phyloP scores from a whole-genome alignment of 768 basidiomycete species.

The Boletus sp. region DNA sequence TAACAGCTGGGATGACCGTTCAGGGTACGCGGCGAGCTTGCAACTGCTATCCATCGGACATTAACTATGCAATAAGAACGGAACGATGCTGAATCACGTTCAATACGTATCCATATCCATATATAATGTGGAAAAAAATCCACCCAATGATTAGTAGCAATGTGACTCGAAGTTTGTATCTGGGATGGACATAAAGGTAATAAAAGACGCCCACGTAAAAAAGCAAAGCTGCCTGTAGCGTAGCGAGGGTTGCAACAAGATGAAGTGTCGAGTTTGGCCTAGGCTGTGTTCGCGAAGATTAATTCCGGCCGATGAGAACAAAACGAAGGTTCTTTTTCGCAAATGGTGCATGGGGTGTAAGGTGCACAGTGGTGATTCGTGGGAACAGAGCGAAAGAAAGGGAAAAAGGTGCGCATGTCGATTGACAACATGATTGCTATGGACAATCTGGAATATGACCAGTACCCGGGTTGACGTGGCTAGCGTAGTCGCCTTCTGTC shows the following conservation, averaged over 20 bases:
- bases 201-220: constrained; percentile 31
- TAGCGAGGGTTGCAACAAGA: constrained; percentile 7
- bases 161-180: constrained; percentile 15
- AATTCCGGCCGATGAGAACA: constrained; percentile 5
- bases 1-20: neutral
- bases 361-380: constrained; percentile 2
- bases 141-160: constrained; percentile 16
- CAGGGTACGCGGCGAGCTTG: neutral
- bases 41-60: neutral
- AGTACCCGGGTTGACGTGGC: constrained; percentile 11
- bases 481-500: constrained; percentile 23
- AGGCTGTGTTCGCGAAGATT: constrained; percentile 1
- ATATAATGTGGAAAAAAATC: constrained; percentile 7
- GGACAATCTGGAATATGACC: constrained; percentile 11
- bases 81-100: neutral
- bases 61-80: neutral
- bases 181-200: constrained; percentile 23
- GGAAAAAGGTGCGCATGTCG: neutral
- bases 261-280: neutral
- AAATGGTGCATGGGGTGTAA: constrained; percentile 1
- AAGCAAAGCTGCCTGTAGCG: constrained; percentile 8
- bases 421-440: constrained; percentile 1
- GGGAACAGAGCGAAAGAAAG: neutral
- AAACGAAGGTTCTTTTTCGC: constrained; percentile 6
- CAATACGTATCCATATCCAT: neutral